Evolutionary conservation across 1,284 basidiomycete species (phyloP), one percentile per base, ranked within the genome.

Genomic region (Ceratobasidium sp.): DNA sequence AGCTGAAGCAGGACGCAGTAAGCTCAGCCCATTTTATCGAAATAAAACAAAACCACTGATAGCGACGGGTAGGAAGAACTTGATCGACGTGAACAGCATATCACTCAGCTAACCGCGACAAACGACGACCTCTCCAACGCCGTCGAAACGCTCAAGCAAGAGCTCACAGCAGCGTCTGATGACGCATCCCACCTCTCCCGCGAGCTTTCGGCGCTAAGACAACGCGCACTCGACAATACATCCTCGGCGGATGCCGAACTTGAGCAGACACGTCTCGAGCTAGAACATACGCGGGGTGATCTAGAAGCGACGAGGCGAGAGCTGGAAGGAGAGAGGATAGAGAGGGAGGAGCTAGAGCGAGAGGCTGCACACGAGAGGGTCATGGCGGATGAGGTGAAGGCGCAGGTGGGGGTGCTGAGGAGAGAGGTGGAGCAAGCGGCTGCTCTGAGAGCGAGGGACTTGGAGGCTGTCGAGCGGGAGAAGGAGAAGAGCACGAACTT

Each of bases 1-100:
- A 99, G 83, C 87, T 99, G 76, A 91, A 94, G 83, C 95, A 98
- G 84, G 98, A 99, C 85, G 97, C 98, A 80, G 97, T 98, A 85
- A 83, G 94, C 90, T 67, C n/a, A n/a, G n/a, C n/a, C n/a, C n/a
- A n/a, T n/a, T n/a, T n/a, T n/a, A n/a, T n/a, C n/a, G n/a, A n/a
- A n/a, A n/a, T n/a, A n/a, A n/a, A n/a, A n/a, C n/a, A n/a, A n/a
- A n/a, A n/a, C n/a, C n/a, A n/a, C n/a, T n/a, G n/a, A n/a, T n/a
- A n/a, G n/a, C n/a, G n/a, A n/a, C 63, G 56, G 51, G 80, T 86
- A 98, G 96, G 96, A 98, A 91, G 96, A 98, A 88, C 91, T 98
- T 53, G 96, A 98, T 86, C 88, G 95, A 79, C 89, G 94, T 79
- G 95, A 96, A 83, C 91, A 93, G 79, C 87, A 91, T 56, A 89